phyloP scores from a whole-genome alignment of 495 filamentous ascomycete species.

The Penicillium pulvis region DNA sequence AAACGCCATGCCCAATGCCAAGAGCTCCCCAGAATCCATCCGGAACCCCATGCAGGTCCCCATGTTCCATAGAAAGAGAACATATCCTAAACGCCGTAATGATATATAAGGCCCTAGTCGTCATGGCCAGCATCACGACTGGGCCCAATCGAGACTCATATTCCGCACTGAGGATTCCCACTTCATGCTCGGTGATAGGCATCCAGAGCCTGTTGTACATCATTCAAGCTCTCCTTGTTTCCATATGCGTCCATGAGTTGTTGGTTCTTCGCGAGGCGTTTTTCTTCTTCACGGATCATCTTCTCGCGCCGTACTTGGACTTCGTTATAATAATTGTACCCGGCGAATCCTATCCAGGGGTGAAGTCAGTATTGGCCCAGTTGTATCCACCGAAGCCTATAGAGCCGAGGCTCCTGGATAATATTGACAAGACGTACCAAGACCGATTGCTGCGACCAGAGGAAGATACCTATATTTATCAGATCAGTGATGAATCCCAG shows the following conservation, averaged over 20 bases:
- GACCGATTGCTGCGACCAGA: conserved; percentile 33
- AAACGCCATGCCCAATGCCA: background rate
- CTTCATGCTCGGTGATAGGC: conserved; percentile 7
- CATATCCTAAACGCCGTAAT: background rate
- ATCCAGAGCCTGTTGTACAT: conserved; percentile 58
- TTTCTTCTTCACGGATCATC: conserved; percentile 31
- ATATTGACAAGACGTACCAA: conserved; percentile 24
- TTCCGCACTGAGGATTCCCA: background rate
- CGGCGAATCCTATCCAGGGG: conserved; percentile 30
- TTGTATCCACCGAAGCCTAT: background rate
- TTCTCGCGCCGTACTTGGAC: conserved; percentile 17
- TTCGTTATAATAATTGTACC: conserved; percentile 31
- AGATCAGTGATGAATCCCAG: background rate
- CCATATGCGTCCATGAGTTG: conserved; percentile 59
- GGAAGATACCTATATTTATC: conserved; percentile 32
- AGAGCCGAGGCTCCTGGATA: background rate
- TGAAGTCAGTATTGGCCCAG: background rate
- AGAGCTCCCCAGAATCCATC: background rate
- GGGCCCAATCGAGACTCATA: background rate
- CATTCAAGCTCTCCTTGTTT: conserved; percentile 56
- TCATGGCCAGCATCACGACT: background rate
- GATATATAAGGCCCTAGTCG: background rate
- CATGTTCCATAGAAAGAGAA: background rate
- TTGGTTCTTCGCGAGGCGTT: conserved; percentile 37
- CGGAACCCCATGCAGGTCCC: background rate